phyloP scores from a whole-genome alignment of 139 green algal genomes.

The Ettlia oleoabundans region DNA sequence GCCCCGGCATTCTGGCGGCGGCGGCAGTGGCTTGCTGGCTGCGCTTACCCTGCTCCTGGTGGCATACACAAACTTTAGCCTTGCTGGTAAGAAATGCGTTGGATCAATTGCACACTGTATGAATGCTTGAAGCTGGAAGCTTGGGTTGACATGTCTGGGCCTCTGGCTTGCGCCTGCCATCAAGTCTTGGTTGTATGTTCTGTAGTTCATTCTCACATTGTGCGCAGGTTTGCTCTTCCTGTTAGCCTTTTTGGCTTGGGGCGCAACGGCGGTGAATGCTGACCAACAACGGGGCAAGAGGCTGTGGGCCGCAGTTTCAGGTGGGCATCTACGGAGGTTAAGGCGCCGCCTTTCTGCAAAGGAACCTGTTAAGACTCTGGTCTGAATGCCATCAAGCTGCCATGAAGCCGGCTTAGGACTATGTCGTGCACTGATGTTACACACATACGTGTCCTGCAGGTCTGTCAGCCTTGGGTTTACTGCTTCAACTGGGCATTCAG shows the following conservation, averaged over 20 bases:
- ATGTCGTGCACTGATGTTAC: not conserved
- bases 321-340: not conserved
- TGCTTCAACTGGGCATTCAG: slow-evolving; percentile 29
- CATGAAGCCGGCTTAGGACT: no score
- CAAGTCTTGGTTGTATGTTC: no score
- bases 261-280: not conserved
- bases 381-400: no score
- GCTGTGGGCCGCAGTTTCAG: slow-evolving; percentile 33
- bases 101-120: not conserved
- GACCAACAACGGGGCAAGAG: not conserved
- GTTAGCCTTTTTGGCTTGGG: slow-evolving; percentile 33
- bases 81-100: slow-evolving; percentile 18
- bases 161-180: no score
- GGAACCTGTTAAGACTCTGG: no score
- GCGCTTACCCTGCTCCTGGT: slow-evolving; percentile 27
- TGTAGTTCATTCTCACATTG: not conserved
- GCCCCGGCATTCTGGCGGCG: not conserved
- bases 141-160: no score
- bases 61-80: slow-evolving; percentile 38
- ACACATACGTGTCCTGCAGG: not conserved
- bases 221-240: slow-evolving; percentile 34
- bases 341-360: no score
- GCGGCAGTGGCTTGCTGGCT: not conserved
- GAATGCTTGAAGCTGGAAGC: not conserved
- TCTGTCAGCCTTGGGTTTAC: slow-evolving; percentile 8